Evolutionary conservation across 2,329 filamentous ascomycete genomes (phyloP), one percentile per base, ranked within the genome.

Genomic region (Rasamsonia emersonii): DNA sequence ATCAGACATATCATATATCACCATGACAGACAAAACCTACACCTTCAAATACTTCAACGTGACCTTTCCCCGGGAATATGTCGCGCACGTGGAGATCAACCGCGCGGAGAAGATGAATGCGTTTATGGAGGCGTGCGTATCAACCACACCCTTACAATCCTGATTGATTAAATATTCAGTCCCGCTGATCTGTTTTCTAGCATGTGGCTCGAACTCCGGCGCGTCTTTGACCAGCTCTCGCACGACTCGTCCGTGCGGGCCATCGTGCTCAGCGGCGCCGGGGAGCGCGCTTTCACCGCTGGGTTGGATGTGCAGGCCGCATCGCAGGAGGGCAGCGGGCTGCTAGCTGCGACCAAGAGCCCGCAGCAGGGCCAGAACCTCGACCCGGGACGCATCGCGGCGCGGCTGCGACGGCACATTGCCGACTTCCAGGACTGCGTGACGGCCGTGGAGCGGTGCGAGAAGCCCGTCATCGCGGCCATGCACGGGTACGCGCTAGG

Each of bases 11-110:
- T n/a, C n/a, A n/a, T n/a, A n/a, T n/a, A n/a, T 20, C 10, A 35
- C 15, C 9, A 35, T 35, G 32, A 29, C 32, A 11, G 29, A 26
- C 9, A 11, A 37, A 37, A 16, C 28, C 16, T 29, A 28, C 20
- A 24, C 33, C 9, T 49, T 42, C 40, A 46, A 79, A 45, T 68
- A 82, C 67, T 86, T 86, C 71, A 75, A 77, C 43, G 68, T 93
- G 45, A 76, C 73, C n/a, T 77, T 77, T 24, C 84, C 86, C 0
- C 51, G 64, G 21, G 71, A 79, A 50, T 77, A 77, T 64, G 79
- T 95, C 29, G 83, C 79, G n/a, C 85, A 93, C 56, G 82, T 96
- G 37, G 81, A 95, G 62, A 93, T 93, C 62, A 88, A 93, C 65
- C 75, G 88, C 1, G 77, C 88, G 1, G 61, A 75, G 44, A 94